Conservation (phyloP, 2,329 filamentous ascomycete genomes). For the Fusarium hostae region DNA sequence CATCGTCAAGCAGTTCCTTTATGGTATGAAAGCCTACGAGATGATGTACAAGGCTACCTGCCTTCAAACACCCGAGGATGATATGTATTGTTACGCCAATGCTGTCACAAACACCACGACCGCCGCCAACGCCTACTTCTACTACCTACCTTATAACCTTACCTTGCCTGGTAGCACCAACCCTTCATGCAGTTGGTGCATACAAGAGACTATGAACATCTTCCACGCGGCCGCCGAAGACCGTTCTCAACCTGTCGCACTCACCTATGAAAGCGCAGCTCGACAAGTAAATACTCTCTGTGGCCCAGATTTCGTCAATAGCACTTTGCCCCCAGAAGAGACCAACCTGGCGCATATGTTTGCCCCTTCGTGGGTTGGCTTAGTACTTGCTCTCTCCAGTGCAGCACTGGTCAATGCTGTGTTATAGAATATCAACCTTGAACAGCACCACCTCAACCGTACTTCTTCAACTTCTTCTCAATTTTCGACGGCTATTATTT, state of each 20-base stretch:
- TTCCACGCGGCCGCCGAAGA: slow-evolving; percentile 77
- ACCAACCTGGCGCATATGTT: slow-evolving; percentile 21
- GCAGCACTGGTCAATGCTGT: slow-evolving; percentile 29
- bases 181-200: slow-evolving; percentile 81
- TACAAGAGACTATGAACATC: slow-evolving; percentile 83
- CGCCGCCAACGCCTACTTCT: slow-evolving; percentile 80
- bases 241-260: slow-evolving; percentile 71
- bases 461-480: neutral
- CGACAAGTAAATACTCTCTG: slow-evolving; percentile 76
- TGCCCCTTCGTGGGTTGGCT: slow-evolving; percentile 33
- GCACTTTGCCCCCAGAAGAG: slow-evolving; percentile 57
- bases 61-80: slow-evolving; percentile 72
- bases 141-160: slow-evolving; percentile 85
- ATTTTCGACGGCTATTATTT: slow-evolving; percentile 11
- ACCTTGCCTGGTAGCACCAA: slow-evolving; percentile 71
- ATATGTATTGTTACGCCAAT: slow-evolving; percentile 83
- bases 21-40: slow-evolving; percentile 80
- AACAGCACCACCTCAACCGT: neutral
- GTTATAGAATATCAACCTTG: slow-evolving; percentile 26
- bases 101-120: slow-evolving; percentile 81
- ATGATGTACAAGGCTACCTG: slow-evolving; percentile 85
- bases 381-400: slow-evolving; percentile 28
- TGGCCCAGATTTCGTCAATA: slow-evolving; percentile 67
- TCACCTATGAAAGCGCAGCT: slow-evolving; percentile 78
- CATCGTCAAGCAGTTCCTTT: slow-evolving; percentile 77